Evolutionary conservation across 345 rosid species (phyloP).

Genomic region (Bretschneidera sinensis): DNA sequence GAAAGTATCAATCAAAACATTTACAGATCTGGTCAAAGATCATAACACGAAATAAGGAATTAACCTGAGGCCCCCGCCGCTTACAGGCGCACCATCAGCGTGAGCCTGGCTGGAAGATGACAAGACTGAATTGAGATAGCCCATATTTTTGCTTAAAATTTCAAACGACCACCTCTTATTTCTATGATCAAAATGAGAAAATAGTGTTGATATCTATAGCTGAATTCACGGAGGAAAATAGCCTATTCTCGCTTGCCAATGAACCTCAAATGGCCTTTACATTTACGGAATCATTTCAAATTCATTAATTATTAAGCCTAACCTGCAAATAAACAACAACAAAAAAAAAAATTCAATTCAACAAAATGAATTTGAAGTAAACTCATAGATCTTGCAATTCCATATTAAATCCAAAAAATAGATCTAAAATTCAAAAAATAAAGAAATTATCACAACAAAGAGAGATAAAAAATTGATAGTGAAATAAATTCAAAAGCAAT

Average conservation of each 20-base stretch:
- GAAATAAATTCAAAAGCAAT: neutral
- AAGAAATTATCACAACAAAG: too few relatives aligned
- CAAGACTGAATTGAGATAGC: conserved; percentile 76
- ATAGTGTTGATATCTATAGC: conserved; percentile 1
- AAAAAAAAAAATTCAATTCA: conserved; percentile 1
- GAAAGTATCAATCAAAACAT: neutral
- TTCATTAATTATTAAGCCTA: conserved; percentile 7
- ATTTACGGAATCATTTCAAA: conserved; percentile 16
- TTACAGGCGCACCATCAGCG: conserved; percentile 70
- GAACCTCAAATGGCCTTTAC: conserved; percentile 2
- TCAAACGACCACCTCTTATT: conserved; percentile 16
- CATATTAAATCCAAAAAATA: neutral
- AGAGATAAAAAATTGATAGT: neutral
- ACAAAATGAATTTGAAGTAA: neutral
- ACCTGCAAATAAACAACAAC: conserved; percentile 12
- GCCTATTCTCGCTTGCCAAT: neutral
- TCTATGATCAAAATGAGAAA: conserved; percentile 23
- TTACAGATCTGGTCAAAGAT: conserved; percentile 14
- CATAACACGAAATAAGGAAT: neutral
- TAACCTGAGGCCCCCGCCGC: conserved; percentile 96
- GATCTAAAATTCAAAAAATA: too few relatives aligned
- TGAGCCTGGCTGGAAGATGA: conserved; percentile 70
- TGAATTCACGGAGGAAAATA: neutral
- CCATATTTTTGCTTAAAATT: conserved; percentile 35
- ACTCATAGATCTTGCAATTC: conserved; percentile 9